Evolutionary conservation across 192 early-diverging fungal species (phyloP).

Genomic region (Fimicolochytrium jonesii): DNA sequence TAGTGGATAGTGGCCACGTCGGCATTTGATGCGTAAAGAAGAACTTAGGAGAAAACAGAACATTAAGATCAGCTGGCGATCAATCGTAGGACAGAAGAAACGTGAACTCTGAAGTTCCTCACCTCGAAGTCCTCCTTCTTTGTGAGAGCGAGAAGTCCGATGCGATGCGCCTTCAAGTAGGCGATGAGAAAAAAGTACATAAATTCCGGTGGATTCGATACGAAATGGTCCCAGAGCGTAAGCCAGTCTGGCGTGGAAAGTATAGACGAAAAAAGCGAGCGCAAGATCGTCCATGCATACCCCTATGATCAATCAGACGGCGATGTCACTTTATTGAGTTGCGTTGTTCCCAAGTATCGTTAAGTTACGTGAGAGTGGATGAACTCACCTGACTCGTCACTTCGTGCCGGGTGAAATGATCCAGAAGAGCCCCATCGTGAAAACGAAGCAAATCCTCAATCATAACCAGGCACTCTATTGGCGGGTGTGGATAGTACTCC

Average conservation of each 20-base stretch:
- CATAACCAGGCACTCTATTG: slow-evolving; percentile 50
- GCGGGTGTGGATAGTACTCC: slow-evolving; percentile 64
- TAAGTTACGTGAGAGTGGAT: no score
- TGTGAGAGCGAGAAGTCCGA: slow-evolving; percentile 28
- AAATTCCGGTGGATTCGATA: slow-evolving; percentile 43
- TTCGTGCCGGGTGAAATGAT: slow-evolving; percentile 41
- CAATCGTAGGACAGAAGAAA: neutral
- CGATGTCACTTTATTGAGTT: no score
- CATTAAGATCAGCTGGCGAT: no score
- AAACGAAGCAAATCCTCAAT: slow-evolving; percentile 45
- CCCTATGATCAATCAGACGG: no score
- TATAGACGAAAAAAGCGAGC: slow-evolving; percentile 44
- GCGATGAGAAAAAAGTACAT: slow-evolving; percentile 48
- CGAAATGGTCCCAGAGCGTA: slow-evolving; percentile 52
- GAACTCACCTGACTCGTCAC: slow-evolving; percentile 52
- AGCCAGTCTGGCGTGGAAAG: slow-evolving; percentile 50
- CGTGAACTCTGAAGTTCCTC: neutral
- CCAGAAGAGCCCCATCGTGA: slow-evolving; percentile 46
- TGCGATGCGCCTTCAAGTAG: slow-evolving; percentile 35
- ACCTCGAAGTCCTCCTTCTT: slow-evolving; percentile 43
- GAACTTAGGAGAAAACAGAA: slow-evolving; percentile 16
- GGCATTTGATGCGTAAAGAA: slow-evolving; percentile 42
- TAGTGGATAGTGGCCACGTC: slow-evolving; percentile 18
- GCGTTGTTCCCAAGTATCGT: no score
- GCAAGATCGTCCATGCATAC: slow-evolving; percentile 51